Conservation (phyloP, 2,329 filamentous ascomycete genomes). For the Phyllosticta citrichinensis region DNA sequence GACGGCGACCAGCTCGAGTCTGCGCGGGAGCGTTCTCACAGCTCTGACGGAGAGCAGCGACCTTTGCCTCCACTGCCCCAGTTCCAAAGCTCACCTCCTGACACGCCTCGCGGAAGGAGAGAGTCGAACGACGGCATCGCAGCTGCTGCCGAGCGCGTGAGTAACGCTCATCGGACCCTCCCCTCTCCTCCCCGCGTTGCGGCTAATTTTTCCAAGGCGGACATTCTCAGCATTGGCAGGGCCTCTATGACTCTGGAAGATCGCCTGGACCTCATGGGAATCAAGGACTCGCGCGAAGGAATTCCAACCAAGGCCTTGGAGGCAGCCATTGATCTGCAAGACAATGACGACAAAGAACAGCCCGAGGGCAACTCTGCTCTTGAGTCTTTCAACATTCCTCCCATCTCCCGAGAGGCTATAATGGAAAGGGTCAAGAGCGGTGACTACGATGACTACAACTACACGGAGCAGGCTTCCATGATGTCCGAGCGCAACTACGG, state of each 20-base stretch:
- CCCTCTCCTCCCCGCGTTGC: slow-evolving; percentile 58
- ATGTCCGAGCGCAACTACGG: slow-evolving; percentile 46
- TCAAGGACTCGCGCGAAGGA: slow-evolving; percentile 43
- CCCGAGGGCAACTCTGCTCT: slow-evolving; percentile 19
- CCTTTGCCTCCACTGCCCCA: slow-evolving; percentile 80
- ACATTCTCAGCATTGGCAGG: slow-evolving; percentile 66
- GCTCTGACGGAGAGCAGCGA: slow-evolving; percentile 70
- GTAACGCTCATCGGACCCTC: slow-evolving; percentile 55
- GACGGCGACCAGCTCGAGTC: slow-evolving; percentile 31
- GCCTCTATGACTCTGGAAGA: slow-evolving; percentile 76
- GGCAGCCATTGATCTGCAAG: neutral
- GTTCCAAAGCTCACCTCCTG: slow-evolving; percentile 45
- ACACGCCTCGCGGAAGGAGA: slow-evolving; percentile 33
- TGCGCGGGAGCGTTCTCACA: slow-evolving; percentile 57
- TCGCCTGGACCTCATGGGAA: slow-evolving; percentile 78
- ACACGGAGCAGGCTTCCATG: slow-evolving; percentile 29
- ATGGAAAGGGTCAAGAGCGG: slow-evolving; percentile 70
- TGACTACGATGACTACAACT: slow-evolving; percentile 40
- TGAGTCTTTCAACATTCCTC: slow-evolving; percentile 56
- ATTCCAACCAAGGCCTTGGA: slow-evolving; percentile 25
- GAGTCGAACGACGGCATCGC: slow-evolving; percentile 55
- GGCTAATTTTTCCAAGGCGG: slow-evolving; percentile 60
- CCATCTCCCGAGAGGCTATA: slow-evolving; percentile 90
- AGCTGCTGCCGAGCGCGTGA: slow-evolving; percentile 61
- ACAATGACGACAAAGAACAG: neutral